A percentile compares a stretch with the other conserved stretches of the same genome.
phyloP scores from a whole-genome alignment of 495 filamentous ascomycete species.

The Lasiosphaeria miniovina region DNA sequence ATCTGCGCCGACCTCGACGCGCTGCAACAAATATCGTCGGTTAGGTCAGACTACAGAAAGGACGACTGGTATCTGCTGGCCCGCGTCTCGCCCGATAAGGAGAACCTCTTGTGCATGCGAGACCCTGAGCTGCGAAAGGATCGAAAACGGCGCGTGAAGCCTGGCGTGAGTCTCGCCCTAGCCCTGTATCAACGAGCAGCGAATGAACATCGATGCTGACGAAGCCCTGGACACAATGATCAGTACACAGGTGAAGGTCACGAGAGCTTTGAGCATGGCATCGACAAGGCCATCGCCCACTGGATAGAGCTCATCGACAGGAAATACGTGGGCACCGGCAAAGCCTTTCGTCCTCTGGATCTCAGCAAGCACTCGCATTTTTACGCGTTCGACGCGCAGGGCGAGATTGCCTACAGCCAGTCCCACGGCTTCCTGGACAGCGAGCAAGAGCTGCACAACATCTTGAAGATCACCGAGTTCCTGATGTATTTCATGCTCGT shows the following conservation, averaged over 20 bases:
- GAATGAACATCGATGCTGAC: background rate
- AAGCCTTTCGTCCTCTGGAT: constrained; percentile 45
- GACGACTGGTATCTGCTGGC: constrained; percentile 41
- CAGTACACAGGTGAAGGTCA: constrained; percentile 38
- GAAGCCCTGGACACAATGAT: background rate
- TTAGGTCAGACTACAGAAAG: constrained; percentile 38
- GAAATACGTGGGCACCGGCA: constrained; percentile 46
- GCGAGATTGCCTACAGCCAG: constrained; percentile 60
- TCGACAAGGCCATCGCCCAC: constrained; percentile 42
- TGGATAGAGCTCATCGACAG: constrained; percentile 39
- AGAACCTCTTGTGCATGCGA: constrained; percentile 36
- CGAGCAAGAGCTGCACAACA: constrained; percentile 54
- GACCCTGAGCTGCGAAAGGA: constrained; percentile 28
- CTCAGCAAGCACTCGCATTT: constrained; percentile 43
- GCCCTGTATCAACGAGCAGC: background rate
- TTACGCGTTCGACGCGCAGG: constrained; percentile 64
- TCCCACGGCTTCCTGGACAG: constrained; percentile 60
- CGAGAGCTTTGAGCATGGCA: constrained; percentile 48
- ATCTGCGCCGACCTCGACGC: constrained; percentile 40
- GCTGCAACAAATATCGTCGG: constrained; percentile 36
- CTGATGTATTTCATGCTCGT: constrained; percentile 48
- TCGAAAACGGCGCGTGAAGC: constrained; percentile 29
- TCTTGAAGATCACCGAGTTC: constrained; percentile 53
- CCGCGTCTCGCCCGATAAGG: constrained; percentile 37
- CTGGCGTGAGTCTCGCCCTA: constrained; percentile 19